Evolutionary conservation across 1,139 yeast genomes (phyloP).

Genomic region (Geotrichum klebahnii): DNA sequence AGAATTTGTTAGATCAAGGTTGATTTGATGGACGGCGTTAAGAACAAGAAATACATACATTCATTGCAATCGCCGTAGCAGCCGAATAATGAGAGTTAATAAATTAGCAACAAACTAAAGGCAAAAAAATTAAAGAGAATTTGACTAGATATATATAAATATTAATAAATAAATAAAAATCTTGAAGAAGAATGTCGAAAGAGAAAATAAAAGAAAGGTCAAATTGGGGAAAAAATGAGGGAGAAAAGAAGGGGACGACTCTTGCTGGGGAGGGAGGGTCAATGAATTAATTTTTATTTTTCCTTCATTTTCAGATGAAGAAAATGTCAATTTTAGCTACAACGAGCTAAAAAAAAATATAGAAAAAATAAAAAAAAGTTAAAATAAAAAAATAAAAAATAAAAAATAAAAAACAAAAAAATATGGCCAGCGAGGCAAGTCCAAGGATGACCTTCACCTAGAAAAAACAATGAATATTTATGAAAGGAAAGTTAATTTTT

Average conservation of each 20-base stretch:
- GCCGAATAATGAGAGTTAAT: background rate
- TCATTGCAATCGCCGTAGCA: background rate
- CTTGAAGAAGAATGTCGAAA: background rate
- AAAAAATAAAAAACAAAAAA: background rate
- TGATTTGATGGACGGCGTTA: too few relatives aligned
- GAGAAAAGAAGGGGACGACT: background rate
- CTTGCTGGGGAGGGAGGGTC: background rate
- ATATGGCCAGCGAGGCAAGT: slow-evolving; percentile 38
- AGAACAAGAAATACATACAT: background rate
- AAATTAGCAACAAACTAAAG: background rate
- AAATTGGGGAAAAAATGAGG: too few relatives aligned
- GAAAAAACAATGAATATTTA: too few relatives aligned
- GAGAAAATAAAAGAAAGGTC: background rate
- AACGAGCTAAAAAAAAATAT: background rate
- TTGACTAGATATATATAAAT: too few relatives aligned
- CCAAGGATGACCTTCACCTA: too few relatives aligned
- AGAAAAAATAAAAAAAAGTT: background rate
- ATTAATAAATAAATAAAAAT: background rate
- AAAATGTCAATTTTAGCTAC: background rate
- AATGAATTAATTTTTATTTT: background rate
- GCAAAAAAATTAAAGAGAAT: background rate
- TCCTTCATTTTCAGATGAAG: background rate
- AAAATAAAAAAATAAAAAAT: background rate
- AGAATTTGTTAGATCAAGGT: background rate
- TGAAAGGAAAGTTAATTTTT: too few relatives aligned